A percentile compares a stretch with the other conserved stretches of the same genome.
phyloP scores from a whole-genome alignment of 768 basidiomycete species.

The Saitozyma podzolica region DNA sequence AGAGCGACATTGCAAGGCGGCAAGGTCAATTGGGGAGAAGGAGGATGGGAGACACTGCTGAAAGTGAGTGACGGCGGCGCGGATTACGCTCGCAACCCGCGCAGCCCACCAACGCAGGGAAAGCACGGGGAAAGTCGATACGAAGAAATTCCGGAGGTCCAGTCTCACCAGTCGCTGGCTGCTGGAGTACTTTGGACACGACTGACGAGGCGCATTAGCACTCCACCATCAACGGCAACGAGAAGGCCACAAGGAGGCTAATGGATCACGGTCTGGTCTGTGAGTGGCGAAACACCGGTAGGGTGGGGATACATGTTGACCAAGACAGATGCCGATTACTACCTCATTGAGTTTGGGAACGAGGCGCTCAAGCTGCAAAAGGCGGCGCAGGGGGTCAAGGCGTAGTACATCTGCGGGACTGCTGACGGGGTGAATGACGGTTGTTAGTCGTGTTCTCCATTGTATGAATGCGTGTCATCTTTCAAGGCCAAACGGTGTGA shows the following conservation, averaged over 20 bases:
- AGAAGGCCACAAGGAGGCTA: constrained; percentile 14
- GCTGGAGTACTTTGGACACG: background rate
- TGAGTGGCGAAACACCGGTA: constrained; percentile 18
- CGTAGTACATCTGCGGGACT: no score
- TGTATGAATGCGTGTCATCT: background rate
- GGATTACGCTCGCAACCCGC: background rate
- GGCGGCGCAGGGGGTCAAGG: constrained; percentile 5
- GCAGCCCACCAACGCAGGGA: no score
- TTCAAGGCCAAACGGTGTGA: background rate
- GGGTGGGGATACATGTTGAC: background rate
- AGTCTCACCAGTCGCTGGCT: background rate
- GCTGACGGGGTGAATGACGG: no score
- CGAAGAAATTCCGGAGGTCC: no score
- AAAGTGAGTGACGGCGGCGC: constrained; percentile 10
- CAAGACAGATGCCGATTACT: constrained; percentile 44
- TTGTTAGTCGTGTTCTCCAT: no score
- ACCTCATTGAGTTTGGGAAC: constrained; percentile 42
- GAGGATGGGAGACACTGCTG: constrained; percentile 44
- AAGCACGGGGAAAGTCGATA: no score
- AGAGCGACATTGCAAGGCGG: constrained; percentile 26
- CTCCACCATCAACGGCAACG: constrained; percentile 43
- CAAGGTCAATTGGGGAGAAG: constrained; percentile 35
- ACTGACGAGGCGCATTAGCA: constrained; percentile 20
- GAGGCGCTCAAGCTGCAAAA: constrained; percentile 38
- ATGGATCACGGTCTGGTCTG: constrained; percentile 45